Base-by-base conservation (phyloP, 495 filamentous ascomycete genomes). In the Xylaria palmicola region DNA sequence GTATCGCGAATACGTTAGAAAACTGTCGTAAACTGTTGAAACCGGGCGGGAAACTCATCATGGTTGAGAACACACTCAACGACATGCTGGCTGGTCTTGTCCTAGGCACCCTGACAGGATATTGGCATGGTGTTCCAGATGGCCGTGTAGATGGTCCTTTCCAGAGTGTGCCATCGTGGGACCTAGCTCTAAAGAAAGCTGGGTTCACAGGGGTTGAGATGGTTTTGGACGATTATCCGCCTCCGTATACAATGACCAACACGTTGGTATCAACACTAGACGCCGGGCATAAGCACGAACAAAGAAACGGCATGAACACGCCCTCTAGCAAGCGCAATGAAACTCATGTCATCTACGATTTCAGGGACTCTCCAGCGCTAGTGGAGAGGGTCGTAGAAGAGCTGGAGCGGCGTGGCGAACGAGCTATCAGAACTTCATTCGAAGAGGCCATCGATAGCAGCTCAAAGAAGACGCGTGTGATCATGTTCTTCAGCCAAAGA, bases 171-270 rank as follows among this genome's bases (percentile, higher is more conserved):
- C 53, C 59, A 0, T 26, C 65, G 13, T 86, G 82, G 83, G 59
- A 79, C 44, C 19, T 12, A 0, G 27, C 75, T 6, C 64, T 85
- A 26, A 59, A 51, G 15, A 60, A 60, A 0, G 32, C 54, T 1
- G 77, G 75, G 6, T 85, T 85, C 43, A 76, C 75, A 0, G 80
- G 81, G 1, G 60, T 77, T 26, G 82, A 84, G n/a, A 1, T 66
- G 4, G 36, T 57, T 3, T 9, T 66, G 9, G 57, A 62, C 41
- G 61, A 60, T 36, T 55, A 49, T 32, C 60, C 56, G 12, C 12
- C 8, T 4, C 62, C 62, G 26, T 22, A 64, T 29, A 66, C 56
- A 15, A 62, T 54, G 4, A 62, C 57, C 6, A 49, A 49, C 27
- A 54, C 50, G 6, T 7, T 69, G 1, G 2, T 69, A 15, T 64